Evolutionary conservation across 2,329 filamentous ascomycete genomes (phyloP).

Genomic region (Pestalotiopsis sp.): DNA sequence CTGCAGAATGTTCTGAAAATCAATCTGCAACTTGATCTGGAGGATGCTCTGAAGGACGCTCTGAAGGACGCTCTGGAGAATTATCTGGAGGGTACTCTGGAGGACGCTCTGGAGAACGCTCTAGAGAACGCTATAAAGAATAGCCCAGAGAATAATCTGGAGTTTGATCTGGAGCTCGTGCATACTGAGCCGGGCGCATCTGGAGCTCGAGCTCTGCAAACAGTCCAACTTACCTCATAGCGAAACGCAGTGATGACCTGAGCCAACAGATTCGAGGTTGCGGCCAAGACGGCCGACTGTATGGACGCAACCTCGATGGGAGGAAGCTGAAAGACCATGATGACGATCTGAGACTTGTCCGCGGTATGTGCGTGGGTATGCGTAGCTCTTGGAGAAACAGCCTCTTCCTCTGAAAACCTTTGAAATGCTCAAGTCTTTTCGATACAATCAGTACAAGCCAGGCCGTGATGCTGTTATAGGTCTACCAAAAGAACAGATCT

Average conservation of each 20-base stretch:
- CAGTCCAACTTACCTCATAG: slow-evolving; percentile 49
- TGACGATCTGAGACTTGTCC: not conserved
- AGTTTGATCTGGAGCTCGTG: too few relatives aligned
- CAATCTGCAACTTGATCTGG: not conserved
- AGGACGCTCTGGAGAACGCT: not conserved
- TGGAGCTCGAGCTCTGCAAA: too few relatives aligned
- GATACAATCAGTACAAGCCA: not conserved
- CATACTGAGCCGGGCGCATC: too few relatives aligned
- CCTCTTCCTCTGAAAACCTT: too few relatives aligned
- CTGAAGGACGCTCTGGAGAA: slow-evolving; percentile 5
- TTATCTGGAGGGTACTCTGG: slow-evolving; percentile 1
- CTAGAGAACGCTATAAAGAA: not conserved
- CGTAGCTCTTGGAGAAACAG: too few relatives aligned
- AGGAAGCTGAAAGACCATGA: slow-evolving; percentile 38
- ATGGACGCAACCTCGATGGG: slow-evolving; percentile 63
- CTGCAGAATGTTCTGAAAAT: not conserved
- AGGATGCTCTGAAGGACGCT: slow-evolving; percentile 8
- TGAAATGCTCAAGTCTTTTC: too few relatives aligned
- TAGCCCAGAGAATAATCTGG: too few relatives aligned
- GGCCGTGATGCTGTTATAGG: not conserved
- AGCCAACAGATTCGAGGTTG: slow-evolving; percentile 72
- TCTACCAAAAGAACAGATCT: not conserved
- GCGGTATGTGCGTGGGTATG: too few relatives aligned
- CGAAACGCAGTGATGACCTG: slow-evolving; percentile 70
- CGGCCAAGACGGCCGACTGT: slow-evolving; percentile 67